These are phyloP conservation scores for Durusdinium trenchii DNA, from an alignment of 73 alveolate species.

Conservation along the genomic window DNA sequence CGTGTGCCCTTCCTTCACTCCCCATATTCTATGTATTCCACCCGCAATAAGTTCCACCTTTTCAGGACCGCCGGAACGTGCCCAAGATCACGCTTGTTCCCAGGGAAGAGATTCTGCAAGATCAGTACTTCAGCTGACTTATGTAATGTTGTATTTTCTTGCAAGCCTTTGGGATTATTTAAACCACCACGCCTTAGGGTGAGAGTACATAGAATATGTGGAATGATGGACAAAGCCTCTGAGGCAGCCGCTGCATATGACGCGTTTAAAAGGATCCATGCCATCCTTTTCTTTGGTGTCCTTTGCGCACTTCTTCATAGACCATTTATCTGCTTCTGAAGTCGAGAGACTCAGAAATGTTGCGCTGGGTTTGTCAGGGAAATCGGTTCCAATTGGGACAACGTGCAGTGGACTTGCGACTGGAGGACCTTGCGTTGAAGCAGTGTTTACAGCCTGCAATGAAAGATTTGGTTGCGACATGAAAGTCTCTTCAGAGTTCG, in stretches of 20 bases:
- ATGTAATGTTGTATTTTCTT: background rate
- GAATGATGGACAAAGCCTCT: background rate
- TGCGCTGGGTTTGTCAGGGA: background rate
- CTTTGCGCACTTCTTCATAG: conserved; percentile 13
- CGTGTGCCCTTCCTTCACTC: background rate
- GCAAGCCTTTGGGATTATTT: no score
- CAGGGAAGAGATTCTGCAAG: background rate
- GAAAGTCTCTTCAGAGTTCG: background rate
- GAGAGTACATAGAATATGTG: background rate
- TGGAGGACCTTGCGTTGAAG: background rate
- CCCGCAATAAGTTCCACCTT: background rate
- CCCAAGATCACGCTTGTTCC: background rate
- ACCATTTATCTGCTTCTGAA: background rate
- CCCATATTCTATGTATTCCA: background rate
- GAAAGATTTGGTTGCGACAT: background rate
- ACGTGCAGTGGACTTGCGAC: conserved; percentile 2
- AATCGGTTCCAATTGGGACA: background rate
- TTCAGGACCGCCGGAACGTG: background rate
- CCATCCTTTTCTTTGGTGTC: background rate
- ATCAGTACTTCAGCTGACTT: background rate
- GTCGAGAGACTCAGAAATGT: background rate
- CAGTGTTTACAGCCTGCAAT: background rate
- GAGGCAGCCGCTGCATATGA: background rate
- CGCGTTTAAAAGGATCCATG: background rate
- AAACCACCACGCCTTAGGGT: no score